Evolutionary conservation across 2,329 filamentous ascomycete species (phyloP), one percentile per base, ranked within the genome.

Genomic region (Colletotrichum acutatum): DNA sequence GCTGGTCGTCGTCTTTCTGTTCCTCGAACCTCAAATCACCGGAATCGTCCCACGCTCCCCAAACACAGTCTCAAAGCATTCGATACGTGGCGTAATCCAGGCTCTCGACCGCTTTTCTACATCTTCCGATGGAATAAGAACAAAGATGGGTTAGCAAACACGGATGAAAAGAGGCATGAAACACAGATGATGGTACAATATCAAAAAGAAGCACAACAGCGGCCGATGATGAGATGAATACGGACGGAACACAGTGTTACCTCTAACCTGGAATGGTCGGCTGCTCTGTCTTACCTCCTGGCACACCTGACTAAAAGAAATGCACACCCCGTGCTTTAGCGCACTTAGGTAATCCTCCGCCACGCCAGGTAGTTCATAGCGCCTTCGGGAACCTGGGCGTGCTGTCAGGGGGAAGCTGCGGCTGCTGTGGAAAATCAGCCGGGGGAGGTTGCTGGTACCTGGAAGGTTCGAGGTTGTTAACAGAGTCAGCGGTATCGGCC

Each of bases 261-360:
- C 42, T 32, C 42, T 19, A 42, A 19, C 37, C 37, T 42, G 42
- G 26, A 26, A 42, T 42, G 37, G 26, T 63, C 28, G 61, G 24
- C 19, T 9, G 54, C 42, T 49, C 19, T 56, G 62, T 65, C 49
- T 32, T 28, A 32, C 49, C n/a, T 61, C 26, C 62, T 16, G 26
- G 26, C n/a, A 52, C 69, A 68, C 52, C 69, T 72, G 69, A 72
- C 65, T 52, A 63, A 58, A 59, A 63, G 58, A 68, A 57, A 68
- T 37, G 24, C 24, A 58, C 37, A 49, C 65, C 37, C 69, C 37
- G 34, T 37, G 64, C 37, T 37, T 63, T 63, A 63, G 69, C 58
- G 58, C 22, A 28, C 58, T 72, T 68, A 72, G 65, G 65, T 72
- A 72, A 72, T 72, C 46, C 56, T 34, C 49, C 42, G 32, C 42